These are phyloP conservation scores for Blastocystis sp. DNA, from an alignment of 352 stramenopile genomes.

Conservation along the genomic window DNA sequence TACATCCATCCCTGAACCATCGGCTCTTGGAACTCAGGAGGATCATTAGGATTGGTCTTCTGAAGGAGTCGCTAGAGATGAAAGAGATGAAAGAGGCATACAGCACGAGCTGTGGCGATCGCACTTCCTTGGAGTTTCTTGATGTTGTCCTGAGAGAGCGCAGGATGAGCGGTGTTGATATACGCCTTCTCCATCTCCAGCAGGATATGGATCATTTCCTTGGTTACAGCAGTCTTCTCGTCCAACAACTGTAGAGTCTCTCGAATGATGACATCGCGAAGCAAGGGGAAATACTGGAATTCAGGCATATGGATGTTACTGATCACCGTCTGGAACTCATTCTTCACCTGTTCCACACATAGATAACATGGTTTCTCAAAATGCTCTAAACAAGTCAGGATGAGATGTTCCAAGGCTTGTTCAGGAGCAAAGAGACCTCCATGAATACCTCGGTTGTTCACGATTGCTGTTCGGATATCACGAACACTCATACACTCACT, in stretches of 20 bases:
- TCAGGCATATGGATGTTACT: neutral
- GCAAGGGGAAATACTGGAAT: slow-evolving; percentile 32
- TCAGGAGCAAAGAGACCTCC: slow-evolving; percentile 95
- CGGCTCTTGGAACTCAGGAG: neutral
- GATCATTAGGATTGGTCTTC: slow-evolving; percentile 36
- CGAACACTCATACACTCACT: slow-evolving; percentile 90
- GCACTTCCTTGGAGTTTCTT: slow-evolving; percentile 42
- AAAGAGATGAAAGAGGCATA: neutral
- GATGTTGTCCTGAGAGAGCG: slow-evolving; percentile 75
- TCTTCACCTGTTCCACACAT: slow-evolving; percentile 95
- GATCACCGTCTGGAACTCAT: slow-evolving; percentile 82
- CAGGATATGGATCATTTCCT: slow-evolving; percentile 92
- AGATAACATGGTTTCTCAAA: slow-evolving; percentile 86
- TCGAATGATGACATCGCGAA: slow-evolving; percentile 19
- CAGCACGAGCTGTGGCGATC: neutral
- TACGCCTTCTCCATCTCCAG: slow-evolving; percentile 96
- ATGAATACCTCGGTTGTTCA: slow-evolving; percentile 90
- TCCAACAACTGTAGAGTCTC: slow-evolving; percentile 42
- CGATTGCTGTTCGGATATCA: slow-evolving; percentile 96
- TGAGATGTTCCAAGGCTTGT: slow-evolving; percentile 93
- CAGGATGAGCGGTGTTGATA: slow-evolving; percentile 98
- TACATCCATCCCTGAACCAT: slow-evolving; percentile 63
- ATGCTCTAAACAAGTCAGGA: slow-evolving; percentile 88
- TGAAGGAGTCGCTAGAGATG: neutral
- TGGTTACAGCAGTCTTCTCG: slow-evolving; percentile 65